Evolutionary conservation across 371 early-diverging fungal genomes (phyloP), one percentile per base, ranked within the genome.

Genomic region (Rhizopus microsporus): DNA sequence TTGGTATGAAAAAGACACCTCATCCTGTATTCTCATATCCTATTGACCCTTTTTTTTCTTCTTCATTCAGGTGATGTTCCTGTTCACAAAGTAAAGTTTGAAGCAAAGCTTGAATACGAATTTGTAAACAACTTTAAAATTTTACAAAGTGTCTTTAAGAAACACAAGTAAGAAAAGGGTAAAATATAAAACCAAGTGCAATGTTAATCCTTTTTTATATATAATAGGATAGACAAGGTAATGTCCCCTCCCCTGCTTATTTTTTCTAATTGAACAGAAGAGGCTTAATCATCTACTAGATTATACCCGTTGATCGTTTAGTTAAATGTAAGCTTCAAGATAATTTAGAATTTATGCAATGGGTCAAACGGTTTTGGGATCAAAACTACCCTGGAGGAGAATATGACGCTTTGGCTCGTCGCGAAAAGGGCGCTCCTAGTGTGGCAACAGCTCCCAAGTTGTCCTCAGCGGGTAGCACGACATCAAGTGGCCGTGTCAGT

Each of bases 291-390:
- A 23, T 23, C 23, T 23, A 13, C 8, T 65, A 88, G 85, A 68
- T 80, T 34, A 88, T 97, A 46, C 93, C 93, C 39, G 92, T 93
- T 4, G 90, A 95, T 33, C 72, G 85, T 4, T 75, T 97, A 62
- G 77, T 90, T 59, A 95, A 94, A 67, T 92, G 93, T 75, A 92
- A 90, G 63, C 91, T 96, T 71, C 96, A 95, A 75, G 98, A 97
- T 72, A 97, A 96, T 71, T 81, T 97, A 55, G 96, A 96, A 78
- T 95, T 97, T 65, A 63, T 94, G 66, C 96, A 96, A 69, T 96
- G 95, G 96, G 60, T 93, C 54, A 95, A 93, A 59, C 80, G 81
- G 72, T 94, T 69, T 62, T 94, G 93, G 94, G 94, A 95, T 57
- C 74, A 78, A 37, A 84, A 89, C 60, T 90, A 70, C 56, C 89